A percentile compares a stretch with the other conserved stretches of the same genome.
These are phyloP conservation scores for Oryza longistaminata DNA, from an alignment of 176 grass and related monocot species.

Conservation along the genomic window DNA sequence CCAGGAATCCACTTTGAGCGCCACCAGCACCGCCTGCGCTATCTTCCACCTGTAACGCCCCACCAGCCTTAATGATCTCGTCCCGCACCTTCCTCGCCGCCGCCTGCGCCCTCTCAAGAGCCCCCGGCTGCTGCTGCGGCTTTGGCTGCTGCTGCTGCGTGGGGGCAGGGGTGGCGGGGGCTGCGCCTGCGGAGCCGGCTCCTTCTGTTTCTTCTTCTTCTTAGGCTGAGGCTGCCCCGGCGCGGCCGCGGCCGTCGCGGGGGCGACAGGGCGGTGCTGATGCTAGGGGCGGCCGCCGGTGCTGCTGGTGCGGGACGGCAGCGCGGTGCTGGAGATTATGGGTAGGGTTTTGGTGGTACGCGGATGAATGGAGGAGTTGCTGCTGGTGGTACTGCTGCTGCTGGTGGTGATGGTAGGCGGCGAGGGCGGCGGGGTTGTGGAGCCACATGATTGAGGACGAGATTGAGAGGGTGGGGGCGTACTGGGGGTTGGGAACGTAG, in stretches of 20 bases:
- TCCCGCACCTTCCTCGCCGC: constrained; percentile 51
- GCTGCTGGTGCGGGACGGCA: not conserved
- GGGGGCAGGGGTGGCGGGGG: not conserved
- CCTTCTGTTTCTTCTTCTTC: not conserved
- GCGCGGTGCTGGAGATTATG: not conserved
- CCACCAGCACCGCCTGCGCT: constrained; percentile 61
- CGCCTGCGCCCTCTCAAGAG: constrained; percentile 56
- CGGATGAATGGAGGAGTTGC: not conserved
- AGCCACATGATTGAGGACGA: constrained; percentile 38
- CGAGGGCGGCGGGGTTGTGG: constrained; percentile 52
- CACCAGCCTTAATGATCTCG: constrained; percentile 55
- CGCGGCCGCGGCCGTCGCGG: not conserved
- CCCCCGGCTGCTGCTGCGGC: not conserved
- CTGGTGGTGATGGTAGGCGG: constrained; percentile 32
- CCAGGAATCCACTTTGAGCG: constrained; percentile 69
- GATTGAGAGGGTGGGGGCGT: constrained; percentile 27
- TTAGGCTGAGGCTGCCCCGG: not conserved
- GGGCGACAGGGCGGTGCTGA: not conserved
- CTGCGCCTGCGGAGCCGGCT: not conserved
- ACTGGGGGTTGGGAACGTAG: constrained; percentile 47
- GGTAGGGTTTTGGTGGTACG: constrained; percentile 40
- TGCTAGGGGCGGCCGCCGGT: constrained; percentile 6
- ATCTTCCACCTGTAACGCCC: constrained; percentile 83
- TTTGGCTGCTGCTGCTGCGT: not conserved
- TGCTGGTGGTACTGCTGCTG: constrained; percentile 16